phyloP scores from a whole-genome alignment of 768 basidiomycete species.

The Tylopilus balloui region DNA sequence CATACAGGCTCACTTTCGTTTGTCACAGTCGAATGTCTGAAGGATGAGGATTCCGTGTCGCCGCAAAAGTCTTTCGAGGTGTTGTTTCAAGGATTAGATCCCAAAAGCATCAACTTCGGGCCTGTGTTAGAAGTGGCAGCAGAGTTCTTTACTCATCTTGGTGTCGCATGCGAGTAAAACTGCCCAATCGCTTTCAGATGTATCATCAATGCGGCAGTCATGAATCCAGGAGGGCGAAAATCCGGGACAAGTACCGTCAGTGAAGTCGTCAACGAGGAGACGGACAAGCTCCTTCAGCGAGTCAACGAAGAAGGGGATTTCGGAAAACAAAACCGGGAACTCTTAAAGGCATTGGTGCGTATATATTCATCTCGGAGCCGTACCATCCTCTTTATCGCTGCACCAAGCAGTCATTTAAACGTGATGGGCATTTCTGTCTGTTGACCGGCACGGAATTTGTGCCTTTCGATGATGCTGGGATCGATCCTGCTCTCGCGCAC shows the following conservation, averaged over 20 bases:
- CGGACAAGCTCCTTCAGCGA: constrained; percentile 1
- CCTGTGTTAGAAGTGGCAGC: not conserved
- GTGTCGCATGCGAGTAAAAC: not conserved
- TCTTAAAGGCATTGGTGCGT: constrained; percentile 5
- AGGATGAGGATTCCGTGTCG: not conserved
- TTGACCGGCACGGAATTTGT: not conserved
- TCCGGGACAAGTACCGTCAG: not conserved
- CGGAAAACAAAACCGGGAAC: not conserved
- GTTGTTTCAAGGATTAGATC: not conserved
- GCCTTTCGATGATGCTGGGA: not conserved
- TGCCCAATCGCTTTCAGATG: not conserved
- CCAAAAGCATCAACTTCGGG: not conserved
- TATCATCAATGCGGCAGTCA: not conserved
- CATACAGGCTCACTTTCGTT: not conserved
- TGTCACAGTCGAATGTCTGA: constrained; percentile 2
- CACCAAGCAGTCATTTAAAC: not conserved
- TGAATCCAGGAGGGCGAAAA: not conserved
- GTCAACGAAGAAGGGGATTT: not conserved
- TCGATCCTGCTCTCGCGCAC: not conserved
- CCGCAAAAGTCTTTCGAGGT: not conserved
- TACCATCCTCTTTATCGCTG: not conserved
- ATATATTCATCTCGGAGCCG: not conserved
- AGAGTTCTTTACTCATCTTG: constrained; percentile 1
- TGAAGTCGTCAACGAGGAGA: not conserved
- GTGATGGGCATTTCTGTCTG: not conserved